Evolutionary conservation across 306 rosid species (phyloP), one percentile per base, ranked within the genome.

Genomic region (Fagus crenata): DNA sequence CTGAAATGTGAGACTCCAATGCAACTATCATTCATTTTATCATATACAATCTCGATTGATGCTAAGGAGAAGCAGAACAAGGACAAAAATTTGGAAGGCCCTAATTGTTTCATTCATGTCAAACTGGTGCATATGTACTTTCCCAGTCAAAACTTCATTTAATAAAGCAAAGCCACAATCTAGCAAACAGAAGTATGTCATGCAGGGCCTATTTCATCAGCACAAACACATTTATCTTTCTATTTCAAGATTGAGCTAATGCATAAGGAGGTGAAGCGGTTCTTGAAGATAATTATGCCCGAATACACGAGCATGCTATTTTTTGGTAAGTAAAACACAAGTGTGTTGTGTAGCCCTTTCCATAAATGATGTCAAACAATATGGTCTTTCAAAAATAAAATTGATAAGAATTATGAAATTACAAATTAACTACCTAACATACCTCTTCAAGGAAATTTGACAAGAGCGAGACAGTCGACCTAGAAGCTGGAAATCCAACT

Each of bases 371-470:
- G 12, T 58, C 35, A 58, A 58, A 28, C 64, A 58, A 58, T 11
- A 7, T 58, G 64, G 3, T 58, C 35, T 7, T 28, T 28, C 64
- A 61, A 32, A 22, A 76, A 40, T 3, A n/a, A n/a, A 22, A n/a
- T 13, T 28, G 7, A 5, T n/a, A 12, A 35, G 53, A 3, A 11
- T 12, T 17, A 49, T 70, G 4, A 37, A 67, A 15, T 37, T 15
- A 15, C 9, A 63, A 28, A 68, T 17, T 35, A 5, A 33, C 53
- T 54, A 64, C 28, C 61, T 32, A 72, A 37, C 86, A 3, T 84
- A 95, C 98, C 90, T 89, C 82, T 81, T 81, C 68, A 82, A 89
- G 86, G 85, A 83, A 89, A 72, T 76, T 87, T 42, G 88, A 83
- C 78, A 89, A 78, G 71, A 92, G 97, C 4, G 88, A 75, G 59